Evolutionary conservation across 441 rosid genomes (phyloP), one percentile per base, ranked within the genome.

Genomic region (Adansonia grandidieri): DNA sequence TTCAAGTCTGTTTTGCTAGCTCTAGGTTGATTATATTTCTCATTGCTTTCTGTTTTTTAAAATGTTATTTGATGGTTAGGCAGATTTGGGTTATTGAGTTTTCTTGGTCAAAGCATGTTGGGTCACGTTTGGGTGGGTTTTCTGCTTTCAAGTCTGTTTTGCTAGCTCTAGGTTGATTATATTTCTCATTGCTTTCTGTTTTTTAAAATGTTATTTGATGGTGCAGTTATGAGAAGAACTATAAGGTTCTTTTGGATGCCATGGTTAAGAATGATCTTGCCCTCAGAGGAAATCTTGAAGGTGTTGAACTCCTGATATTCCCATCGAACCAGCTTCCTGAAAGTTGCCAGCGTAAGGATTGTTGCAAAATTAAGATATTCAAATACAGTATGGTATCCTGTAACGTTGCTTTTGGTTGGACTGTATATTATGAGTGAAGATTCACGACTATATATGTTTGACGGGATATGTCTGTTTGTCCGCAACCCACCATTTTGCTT

Each of bases 301-400:
- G 86, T 54, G 88, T 91, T 77, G 98, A 97, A 78, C 91, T 97
- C 63, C 79, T 94, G 85, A 86, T 97, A 83, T 95, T 93, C 77
- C 86, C 98, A 70, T 97, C 99, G 76, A 90, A 86, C 77, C 99
- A 86, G 80, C 98, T 97, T 85, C 98, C 99, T 63, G 89, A 84
- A 78, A 84, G 82, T 67, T 92, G 92, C 71, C 97, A 93, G 81
- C 91, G 99, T 97, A 95, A 91, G 98, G 71, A 71, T 76, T 66
- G 20, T 50, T 69, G 48, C 73, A 53, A 54, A 40, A 77, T 42
- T 78, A 22, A 81, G 32, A 54, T 73, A 47, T 65, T 58, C 24
- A 62, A 58, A 45, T 47, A 17, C n/a, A 61, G 15, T 80, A n/a
- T 78, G 19, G 6, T 8, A n/a, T 44, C 42, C 73, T 73, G 62